These are phyloP conservation scores for Neobulgaria alba DNA, from an alignment of 2,329 filamentous ascomycete genomes.

Conservation along the genomic window DNA sequence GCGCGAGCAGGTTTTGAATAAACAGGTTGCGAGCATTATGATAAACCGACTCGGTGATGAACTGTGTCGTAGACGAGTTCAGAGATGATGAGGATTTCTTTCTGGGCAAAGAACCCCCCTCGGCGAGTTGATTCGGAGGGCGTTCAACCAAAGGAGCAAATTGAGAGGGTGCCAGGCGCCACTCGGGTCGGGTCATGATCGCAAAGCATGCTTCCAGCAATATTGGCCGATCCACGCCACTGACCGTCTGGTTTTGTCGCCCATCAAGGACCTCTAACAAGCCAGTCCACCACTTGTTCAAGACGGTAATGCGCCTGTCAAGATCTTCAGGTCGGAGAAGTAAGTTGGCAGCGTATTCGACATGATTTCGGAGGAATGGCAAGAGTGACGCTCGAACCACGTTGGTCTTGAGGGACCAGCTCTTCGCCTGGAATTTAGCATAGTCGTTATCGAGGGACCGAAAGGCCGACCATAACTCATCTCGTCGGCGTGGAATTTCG, in stretches of 20 bases:
- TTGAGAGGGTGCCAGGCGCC: conserved; percentile 52
- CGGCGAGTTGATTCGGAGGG: conserved; percentile 24
- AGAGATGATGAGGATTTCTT: conserved; percentile 42
- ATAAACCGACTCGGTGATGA: conserved; percentile 59
- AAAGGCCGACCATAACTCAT: conserved; percentile 63
- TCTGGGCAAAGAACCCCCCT: conserved; percentile 19
- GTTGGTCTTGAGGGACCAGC: conserved; percentile 59
- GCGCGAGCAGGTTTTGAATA: conserved; percentile 58
- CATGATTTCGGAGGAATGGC: conserved; percentile 55
- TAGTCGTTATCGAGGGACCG: conserved; percentile 60
- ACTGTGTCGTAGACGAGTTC: conserved; percentile 47
- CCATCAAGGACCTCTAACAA: conserved; percentile 61
- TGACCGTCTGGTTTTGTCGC: conserved; percentile 59
- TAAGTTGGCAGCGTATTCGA: conserved; percentile 48
- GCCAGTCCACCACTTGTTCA: conserved; percentile 70
- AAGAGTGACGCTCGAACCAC: conserved; percentile 56
- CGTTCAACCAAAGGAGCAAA: conserved; percentile 43
- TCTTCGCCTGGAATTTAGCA: conserved; percentile 61
- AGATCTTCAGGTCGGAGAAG: conserved; percentile 58
- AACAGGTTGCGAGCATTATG: conserved; percentile 66
- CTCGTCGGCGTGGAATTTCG: conserved; percentile 45
- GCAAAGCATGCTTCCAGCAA: conserved; percentile 61
- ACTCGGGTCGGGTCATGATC: conserved; percentile 65
- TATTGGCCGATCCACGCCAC: conserved; percentile 59
- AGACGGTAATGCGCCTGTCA: conserved; percentile 55